Percentiles rank a stretch among this genome's conserved stretches.
Conservation (phyloP, 2,329 filamentous ascomycete species). For the Coccinonectria pachysandricola region DNA sequence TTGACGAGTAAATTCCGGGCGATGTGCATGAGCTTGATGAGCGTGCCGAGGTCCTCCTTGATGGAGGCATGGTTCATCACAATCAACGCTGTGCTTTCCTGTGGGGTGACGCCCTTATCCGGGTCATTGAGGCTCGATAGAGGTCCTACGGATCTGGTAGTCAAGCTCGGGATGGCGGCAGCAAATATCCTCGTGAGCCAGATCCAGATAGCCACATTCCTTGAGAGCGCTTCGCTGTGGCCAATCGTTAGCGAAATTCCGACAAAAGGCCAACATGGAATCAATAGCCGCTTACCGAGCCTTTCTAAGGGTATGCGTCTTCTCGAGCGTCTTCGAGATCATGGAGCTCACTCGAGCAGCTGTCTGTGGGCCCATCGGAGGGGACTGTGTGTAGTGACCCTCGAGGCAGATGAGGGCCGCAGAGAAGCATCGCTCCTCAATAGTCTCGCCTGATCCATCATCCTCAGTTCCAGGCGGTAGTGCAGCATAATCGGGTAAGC, state of each 20-base stretch:
- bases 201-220: conserved; percentile 56
- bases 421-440: conserved; percentile 54
- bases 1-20: conserved; percentile 55
- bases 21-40: conserved; percentile 59
- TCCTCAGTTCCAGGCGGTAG: conserved; percentile 8
- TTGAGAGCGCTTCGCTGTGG: conserved; percentile 47
- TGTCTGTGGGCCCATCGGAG: conserved; percentile 47
- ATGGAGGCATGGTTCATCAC: conserved; percentile 51
- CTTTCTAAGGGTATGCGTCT: conserved; percentile 51
- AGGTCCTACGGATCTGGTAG: conserved; percentile 47
- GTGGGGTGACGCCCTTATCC: conserved; percentile 46
- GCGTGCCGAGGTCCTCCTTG: conserved; percentile 50
- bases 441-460: conserved; percentile 31
- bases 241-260: conserved; percentile 6
- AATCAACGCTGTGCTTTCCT: conserved; percentile 53
- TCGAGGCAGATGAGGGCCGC: conserved; percentile 52
- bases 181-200: conserved; percentile 53
- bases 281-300: conserved; percentile 51
- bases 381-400: conserved; percentile 47
- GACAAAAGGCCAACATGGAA: no score
- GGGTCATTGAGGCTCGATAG: conserved; percentile 42
- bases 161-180: conserved; percentile 50
- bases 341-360: conserved; percentile 45
- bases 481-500: conserved; percentile 14
- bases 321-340: conserved; percentile 51